A percentile compares a stretch with the other conserved stretches of the same genome.
These are phyloP conservation scores for Cladosporium cucumerinum DNA, from an alignment of 2,329 filamentous ascomycete species.

Conservation along the genomic window DNA sequence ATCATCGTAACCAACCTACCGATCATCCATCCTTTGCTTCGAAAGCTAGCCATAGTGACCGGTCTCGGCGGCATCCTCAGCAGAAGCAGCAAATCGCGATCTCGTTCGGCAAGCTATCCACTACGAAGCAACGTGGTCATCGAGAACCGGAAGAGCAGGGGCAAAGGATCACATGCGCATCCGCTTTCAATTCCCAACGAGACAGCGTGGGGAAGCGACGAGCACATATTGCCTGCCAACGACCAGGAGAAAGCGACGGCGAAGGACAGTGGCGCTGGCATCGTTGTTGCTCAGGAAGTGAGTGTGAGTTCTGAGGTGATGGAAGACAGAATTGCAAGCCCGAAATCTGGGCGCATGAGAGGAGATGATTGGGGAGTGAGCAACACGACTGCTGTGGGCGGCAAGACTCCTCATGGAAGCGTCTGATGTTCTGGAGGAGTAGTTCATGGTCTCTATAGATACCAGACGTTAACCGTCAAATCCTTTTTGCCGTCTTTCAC, in stretches of 20 bases:
- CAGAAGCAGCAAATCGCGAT: neutral
- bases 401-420: neutral
- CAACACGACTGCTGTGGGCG: neutral
- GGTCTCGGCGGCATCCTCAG: conserved; percentile 10
- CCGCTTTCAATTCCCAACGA: conserved; percentile 5
- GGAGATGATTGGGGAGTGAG: conserved; percentile 2
- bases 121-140: neutral
- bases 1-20: conserved; percentile 9
- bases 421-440: neutral
- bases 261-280: neutral
- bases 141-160: conserved; percentile 1
- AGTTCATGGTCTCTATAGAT: no score
- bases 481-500: no score
- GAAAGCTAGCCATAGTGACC: neutral
- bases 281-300: conserved; percentile 2
- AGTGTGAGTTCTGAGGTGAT: neutral
- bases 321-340: neutral
- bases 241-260: neutral
- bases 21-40: conserved; percentile 9
- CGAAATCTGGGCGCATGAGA: neutral
- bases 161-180: neutral
- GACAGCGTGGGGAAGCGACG: conserved; percentile 4
- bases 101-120: conserved; percentile 2
- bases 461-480: no score
- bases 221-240: neutral